These are phyloP conservation scores for Endoconidiophora polonica DNA, from an alignment of 2,329 filamentous ascomycete genomes.

Conservation along the genomic window DNA sequence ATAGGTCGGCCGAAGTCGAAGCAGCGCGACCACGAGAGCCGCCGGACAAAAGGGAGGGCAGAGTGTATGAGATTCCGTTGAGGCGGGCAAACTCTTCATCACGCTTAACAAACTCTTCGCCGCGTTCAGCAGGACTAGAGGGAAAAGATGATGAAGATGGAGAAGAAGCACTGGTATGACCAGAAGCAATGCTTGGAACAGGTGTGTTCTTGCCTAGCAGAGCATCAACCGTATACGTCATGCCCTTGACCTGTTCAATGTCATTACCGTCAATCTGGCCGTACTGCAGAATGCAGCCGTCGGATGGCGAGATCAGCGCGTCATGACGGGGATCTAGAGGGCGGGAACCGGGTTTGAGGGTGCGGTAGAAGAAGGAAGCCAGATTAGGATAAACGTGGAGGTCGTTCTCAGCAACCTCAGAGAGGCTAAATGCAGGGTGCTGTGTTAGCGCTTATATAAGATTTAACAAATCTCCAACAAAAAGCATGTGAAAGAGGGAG, in stretches of 20 bases:
- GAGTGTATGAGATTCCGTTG: constrained; percentile 89
- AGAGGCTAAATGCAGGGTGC: constrained; percentile 37
- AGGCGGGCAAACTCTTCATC: constrained; percentile 88
- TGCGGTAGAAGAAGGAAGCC: constrained; percentile 92
- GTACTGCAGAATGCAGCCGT: constrained; percentile 82
- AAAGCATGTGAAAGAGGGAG: constrained; percentile 8
- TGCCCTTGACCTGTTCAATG: constrained; percentile 96
- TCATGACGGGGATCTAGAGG: constrained; percentile 69
- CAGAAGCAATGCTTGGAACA: constrained; percentile 33
- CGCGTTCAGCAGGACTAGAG: constrained; percentile 22
- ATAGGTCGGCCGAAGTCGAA: constrained; percentile 44
- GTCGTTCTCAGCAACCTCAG: constrained; percentile 76
- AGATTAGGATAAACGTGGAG: constrained; percentile 84
- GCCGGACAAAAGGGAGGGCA: constrained; percentile 79
- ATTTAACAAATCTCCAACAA: constrained; percentile 10
- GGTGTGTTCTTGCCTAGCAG: constrained; percentile 57
- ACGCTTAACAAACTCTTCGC: constrained; percentile 53
- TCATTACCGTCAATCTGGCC: constrained; percentile 84
- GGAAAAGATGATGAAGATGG: constrained; percentile 14
- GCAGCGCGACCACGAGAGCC: constrained; percentile 25
- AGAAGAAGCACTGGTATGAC: constrained; percentile 14
- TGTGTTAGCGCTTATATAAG: neutral
- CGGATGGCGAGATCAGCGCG: constrained; percentile 71
- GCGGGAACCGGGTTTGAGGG: constrained; percentile 71
- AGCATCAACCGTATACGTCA: constrained; percentile 93